Percentiles rank a stretch among this genome's conserved stretches.
Evolutionary conservation across 2,329 filamentous ascomycete species (phyloP).

Genomic region (Diaporthe aspalathi): DNA sequence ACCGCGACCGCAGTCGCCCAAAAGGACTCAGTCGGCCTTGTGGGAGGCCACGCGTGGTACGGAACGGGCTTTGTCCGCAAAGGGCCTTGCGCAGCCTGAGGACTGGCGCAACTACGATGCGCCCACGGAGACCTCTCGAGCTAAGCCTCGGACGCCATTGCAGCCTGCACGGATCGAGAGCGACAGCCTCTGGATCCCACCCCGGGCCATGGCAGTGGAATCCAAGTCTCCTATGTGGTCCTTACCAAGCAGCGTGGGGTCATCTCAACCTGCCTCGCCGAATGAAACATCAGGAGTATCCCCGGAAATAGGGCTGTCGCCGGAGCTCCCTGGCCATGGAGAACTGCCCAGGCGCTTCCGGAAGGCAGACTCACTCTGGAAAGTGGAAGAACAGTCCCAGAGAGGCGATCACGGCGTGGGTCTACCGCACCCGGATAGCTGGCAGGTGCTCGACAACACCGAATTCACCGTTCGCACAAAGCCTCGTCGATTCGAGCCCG

Average conservation of each 20-base stretch:
- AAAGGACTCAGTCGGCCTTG: slow-evolving; percentile 37
- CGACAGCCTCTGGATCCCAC: slow-evolving; percentile 41
- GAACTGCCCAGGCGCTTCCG: neutral
- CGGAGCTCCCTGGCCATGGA: neutral
- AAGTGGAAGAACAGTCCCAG: neutral
- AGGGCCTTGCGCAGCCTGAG: slow-evolving; percentile 33
- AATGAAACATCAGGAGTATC: neutral
- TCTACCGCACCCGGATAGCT: slow-evolving; percentile 54
- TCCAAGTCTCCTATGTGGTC: slow-evolving; percentile 36
- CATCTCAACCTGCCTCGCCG: neutral
- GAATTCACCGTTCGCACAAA: slow-evolving; percentile 46
- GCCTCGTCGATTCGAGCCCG: slow-evolving; percentile 45
- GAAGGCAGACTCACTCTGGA: slow-evolving; percentile 28
- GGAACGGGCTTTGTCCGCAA: slow-evolving; percentile 12
- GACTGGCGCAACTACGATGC: slow-evolving; percentile 40
- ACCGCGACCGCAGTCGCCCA: slow-evolving; percentile 37
- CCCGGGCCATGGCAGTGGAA: neutral
- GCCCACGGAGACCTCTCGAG: slow-evolving; percentile 36
- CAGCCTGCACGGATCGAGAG: slow-evolving; percentile 36
- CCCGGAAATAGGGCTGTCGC: neutral
- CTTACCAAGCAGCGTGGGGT: neutral
- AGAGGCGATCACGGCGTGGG: slow-evolving; percentile 41
- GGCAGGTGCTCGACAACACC: slow-evolving; percentile 50
- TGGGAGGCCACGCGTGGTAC: slow-evolving; percentile 32
- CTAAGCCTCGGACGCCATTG: slow-evolving; percentile 35